These are phyloP conservation scores for Alternaria gansuensis DNA, from an alignment of 2,329 filamentous ascomycete species.

Conservation along the genomic window DNA sequence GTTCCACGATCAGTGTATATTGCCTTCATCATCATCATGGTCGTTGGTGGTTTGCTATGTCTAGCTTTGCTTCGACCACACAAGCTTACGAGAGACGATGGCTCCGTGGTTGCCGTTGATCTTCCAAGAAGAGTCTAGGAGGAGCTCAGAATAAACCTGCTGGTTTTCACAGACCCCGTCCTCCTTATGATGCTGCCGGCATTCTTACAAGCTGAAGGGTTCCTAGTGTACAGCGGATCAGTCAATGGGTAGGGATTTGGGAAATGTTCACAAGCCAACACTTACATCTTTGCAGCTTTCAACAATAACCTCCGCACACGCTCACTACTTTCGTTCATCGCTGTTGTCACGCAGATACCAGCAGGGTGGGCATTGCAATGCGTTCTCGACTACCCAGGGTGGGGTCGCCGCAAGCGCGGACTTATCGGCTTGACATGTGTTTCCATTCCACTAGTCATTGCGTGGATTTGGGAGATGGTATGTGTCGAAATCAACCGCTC, in stretches of 20 bases:
- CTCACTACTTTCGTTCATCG: conserved; percentile 42
- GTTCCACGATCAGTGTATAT: conserved; percentile 46
- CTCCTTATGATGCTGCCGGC: conserved; percentile 44
- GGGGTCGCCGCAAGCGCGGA: conserved; percentile 43
- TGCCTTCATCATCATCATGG: conserved; percentile 43
- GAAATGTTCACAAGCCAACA: background rate
- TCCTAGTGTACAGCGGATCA: conserved; percentile 45
- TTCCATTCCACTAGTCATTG: conserved; percentile 36
- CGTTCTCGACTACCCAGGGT: conserved; percentile 40
- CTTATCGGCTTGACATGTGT: conserved; percentile 41
- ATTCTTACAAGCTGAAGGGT: conserved; percentile 43
- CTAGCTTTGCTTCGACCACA: conserved; percentile 40
- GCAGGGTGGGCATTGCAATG: conserved; percentile 45
- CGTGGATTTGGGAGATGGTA: conserved; percentile 49
- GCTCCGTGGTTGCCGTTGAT: conserved; percentile 41
- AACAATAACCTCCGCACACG: conserved; percentile 43
- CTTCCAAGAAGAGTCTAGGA: conserved; percentile 38
- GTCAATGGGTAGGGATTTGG: conserved; percentile 40
- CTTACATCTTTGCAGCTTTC: conserved; percentile 28
- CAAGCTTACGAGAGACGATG: conserved; percentile 43
- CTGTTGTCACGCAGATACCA: conserved; percentile 42
- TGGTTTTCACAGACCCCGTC: conserved; percentile 40
- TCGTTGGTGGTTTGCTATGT: conserved; percentile 38
- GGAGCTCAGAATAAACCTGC: conserved; percentile 39
- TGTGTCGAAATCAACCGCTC: background rate